Base-by-base conservation (phyloP, 2,329 filamentous ascomycete genomes). In the Sporothrix mexicana region DNA sequence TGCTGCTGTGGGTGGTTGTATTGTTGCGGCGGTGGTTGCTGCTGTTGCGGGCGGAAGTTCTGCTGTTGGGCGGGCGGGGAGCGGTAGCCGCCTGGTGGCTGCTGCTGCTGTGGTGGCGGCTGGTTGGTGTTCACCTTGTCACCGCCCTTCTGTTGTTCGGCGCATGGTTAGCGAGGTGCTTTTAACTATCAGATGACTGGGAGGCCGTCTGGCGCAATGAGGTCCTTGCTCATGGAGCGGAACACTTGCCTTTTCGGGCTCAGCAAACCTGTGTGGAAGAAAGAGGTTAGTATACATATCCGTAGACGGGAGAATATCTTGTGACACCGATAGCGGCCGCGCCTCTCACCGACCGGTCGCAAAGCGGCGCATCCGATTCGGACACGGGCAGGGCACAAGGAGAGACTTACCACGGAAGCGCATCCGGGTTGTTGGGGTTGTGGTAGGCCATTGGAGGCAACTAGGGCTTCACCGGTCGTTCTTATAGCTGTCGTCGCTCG, bases 341-440 rank as follows among this genome's bases (percentile, higher is more conserved):
- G 4, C 36, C 20, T 47, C 41, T 25, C 25, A 12, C 36, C 17
- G 9, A 10, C 9, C 2, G 59, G 13, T 10, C 59, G 55, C 69
- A 51, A 62, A 7, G 47, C 23, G 4, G 23, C 59, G 36, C 59
- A 23, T n/a, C 36, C 59, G 13, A 9, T 10, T 12, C 43, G 7
- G 9, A 23, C 6, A 8, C 12, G 17, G 30, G 17, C 6, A 4
- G 25, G 10, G 41, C 2, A n/a, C 3, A n/a, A 25, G 3, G n/a
- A 43, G 7, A 10, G 15, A 47, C 91, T 84, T 87, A 96, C 92
- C 94, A 94, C 80, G 95, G 95, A 76, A 99, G 90, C 80, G 94
- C 93, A 85, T 99, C 95, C 47, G 95, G 95, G 82, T 99, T 97
- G 85, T 94, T 96, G 72, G 92, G 89, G 81, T 90, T 91, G 84